Percentiles rank a stretch among this genome's conserved stretches.
phyloP scores from a whole-genome alignment of 179 eudicot species.

The Silene vulgaris region DNA sequence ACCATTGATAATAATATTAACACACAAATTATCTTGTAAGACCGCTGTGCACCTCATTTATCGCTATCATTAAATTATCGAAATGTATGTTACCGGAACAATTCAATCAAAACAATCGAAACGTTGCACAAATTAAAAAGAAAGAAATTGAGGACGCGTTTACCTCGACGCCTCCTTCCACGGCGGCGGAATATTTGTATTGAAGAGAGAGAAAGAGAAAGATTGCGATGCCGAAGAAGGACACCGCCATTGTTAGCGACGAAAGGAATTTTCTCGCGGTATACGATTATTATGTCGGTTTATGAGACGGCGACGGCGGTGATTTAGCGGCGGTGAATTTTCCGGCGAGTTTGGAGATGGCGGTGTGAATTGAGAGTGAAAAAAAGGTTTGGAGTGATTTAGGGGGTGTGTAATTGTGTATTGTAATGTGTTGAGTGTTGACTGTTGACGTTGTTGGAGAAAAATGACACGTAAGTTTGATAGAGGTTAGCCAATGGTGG shows the following conservation, averaged over 20 bases:
- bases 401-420: no score
- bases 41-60: no score
- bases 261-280: conserved; percentile 32
- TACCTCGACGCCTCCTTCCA: conserved; percentile 65
- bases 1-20: not conserved
- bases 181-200: conserved; percentile 24
- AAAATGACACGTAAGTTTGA: conserved; percentile 19
- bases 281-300: conserved; percentile 12
- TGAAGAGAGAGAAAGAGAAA: conserved; percentile 67
- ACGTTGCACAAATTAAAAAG: not conserved
- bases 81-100: no score
- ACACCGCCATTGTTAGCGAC: conserved; percentile 59
- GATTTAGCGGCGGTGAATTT: conserved; percentile 20
- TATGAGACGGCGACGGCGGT: conserved; percentile 12
- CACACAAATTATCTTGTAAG: not conserved
- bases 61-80: no score
- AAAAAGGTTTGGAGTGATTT: not conserved
- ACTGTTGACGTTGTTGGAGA: not conserved
- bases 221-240: conserved; percentile 57
- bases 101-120: not conserved
- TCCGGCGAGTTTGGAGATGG: conserved; percentile 18
- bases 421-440: not conserved
- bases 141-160: no score
- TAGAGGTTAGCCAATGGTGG: not conserved
- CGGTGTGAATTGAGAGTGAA: no score